Conservation (phyloP, 164 flowering plant genomes). For the Berberis thunbergii region DNA sequence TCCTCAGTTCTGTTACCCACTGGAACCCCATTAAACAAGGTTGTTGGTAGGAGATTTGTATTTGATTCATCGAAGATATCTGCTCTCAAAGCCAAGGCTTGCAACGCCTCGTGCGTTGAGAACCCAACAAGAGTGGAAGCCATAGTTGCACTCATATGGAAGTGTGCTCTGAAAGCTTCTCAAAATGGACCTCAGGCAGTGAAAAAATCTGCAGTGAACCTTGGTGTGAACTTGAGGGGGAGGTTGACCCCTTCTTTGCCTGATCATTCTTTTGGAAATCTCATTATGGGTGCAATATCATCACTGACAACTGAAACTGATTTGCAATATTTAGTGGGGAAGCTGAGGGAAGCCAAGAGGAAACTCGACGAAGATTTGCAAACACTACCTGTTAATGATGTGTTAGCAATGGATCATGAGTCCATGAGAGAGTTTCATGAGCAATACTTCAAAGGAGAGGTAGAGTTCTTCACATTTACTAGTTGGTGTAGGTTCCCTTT, state of each 20-base stretch:
- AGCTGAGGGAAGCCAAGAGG: constrained; percentile 2
- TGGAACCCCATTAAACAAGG: neutral
- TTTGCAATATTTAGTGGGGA: neutral
- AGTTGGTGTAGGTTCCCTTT: constrained; percentile 10
- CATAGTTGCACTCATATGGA: constrained; percentile 13
- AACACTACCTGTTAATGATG: neutral
- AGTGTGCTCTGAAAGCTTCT: neutral
- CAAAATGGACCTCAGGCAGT: neutral
- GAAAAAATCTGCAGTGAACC: neutral
- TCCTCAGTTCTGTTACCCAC: too few species aligned
- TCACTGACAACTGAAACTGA: neutral
- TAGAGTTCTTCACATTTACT: neutral
- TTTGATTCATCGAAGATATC: constrained; percentile 30
- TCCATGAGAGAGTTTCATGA: neutral
- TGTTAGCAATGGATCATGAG: neutral
- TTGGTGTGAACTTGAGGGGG: constrained; percentile 3
- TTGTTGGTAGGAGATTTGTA: constrained; percentile 29
- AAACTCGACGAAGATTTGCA: neutral
- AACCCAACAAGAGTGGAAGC: constrained; percentile 35
- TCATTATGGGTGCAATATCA: neutral
- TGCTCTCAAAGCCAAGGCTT: constrained; percentile 18
- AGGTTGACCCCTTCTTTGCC: constrained; percentile 8
- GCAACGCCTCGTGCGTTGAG: neutral
- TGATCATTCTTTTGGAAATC: constrained; percentile 2
- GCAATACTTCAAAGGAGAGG: neutral